Conservation (phyloP, 2,329 filamentous ascomycete genomes). For the Chaetoscypha palmicola region DNA sequence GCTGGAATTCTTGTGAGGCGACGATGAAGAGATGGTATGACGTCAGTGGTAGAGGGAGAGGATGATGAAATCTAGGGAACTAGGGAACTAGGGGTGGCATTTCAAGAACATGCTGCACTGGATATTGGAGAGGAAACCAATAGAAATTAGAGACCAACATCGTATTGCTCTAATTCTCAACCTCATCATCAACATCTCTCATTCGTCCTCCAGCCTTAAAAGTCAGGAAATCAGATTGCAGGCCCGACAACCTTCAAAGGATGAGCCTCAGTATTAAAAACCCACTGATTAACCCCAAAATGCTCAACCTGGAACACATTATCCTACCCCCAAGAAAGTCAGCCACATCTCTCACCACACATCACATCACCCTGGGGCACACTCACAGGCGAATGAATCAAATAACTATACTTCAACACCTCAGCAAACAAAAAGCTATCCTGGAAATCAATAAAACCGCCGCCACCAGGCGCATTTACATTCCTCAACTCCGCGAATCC, state of each 20-base stretch:
- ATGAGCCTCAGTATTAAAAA: constrained; percentile 61
- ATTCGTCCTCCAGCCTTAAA: too few relatives aligned
- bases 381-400: constrained; percentile 43
- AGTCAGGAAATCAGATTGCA: constrained; percentile 25
- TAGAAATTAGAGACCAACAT: too few relatives aligned
- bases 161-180: too few relatives aligned
- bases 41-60: too few relatives aligned
- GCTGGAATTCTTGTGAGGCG: too few relatives aligned
- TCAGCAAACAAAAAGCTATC: constrained; percentile 88
- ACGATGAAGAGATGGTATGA: too few relatives aligned
- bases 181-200: too few relatives aligned
- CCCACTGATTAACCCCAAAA: constrained; percentile 46
- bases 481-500: constrained; percentile 61
- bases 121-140: too few relatives aligned
- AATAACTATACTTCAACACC: constrained; percentile 75
- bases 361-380: background rate
- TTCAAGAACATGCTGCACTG: too few relatives aligned
- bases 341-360: background rate
- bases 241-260: constrained; percentile 41
- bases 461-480: constrained; percentile 58
- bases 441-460: constrained; percentile 60
- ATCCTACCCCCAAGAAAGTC: constrained; percentile 22
- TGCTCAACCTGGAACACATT: constrained; percentile 46
- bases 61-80: too few relatives aligned
- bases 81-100: too few relatives aligned